phyloP scores from a whole-genome alignment of 2,329 filamentous ascomycete genomes.

The Sporothrix schenckii region DNA sequence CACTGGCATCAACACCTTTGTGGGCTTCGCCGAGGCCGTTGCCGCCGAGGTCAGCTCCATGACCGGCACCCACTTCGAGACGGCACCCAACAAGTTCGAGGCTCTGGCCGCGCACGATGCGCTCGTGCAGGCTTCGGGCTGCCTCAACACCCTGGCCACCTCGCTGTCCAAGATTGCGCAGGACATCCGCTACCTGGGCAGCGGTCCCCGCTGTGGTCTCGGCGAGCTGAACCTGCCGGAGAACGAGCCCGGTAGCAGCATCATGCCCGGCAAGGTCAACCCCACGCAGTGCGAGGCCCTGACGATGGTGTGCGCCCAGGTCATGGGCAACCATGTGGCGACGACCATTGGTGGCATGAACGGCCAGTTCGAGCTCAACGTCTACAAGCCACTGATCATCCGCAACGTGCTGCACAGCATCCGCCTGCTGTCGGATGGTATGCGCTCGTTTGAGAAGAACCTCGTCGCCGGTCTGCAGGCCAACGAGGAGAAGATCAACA shows the following conservation, averaged over 20 bases:
- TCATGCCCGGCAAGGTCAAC: constrained; percentile 99
- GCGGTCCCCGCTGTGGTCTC: constrained; percentile 91
- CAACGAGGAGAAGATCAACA: constrained; percentile 88
- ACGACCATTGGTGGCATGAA: constrained; percentile 94
- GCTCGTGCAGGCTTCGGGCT: constrained; percentile 89
- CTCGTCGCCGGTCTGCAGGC: constrained; percentile 84
- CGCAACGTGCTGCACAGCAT: constrained; percentile 92
- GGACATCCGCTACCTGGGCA: constrained; percentile 95
- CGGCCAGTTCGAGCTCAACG: constrained; percentile 98
- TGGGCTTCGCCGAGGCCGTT: constrained; percentile 92
- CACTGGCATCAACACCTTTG: constrained; percentile 96
- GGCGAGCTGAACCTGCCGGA: constrained; percentile 92
- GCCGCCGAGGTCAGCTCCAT: constrained; percentile 88
- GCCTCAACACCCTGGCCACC: constrained; percentile 86
- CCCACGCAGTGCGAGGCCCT: constrained; percentile 97
- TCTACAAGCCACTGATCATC: constrained; percentile 97
- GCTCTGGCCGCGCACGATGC: constrained; percentile 94
- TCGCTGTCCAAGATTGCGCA: constrained; percentile 98
- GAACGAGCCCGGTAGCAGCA: constrained; percentile 96
- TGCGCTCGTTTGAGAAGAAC: constrained; percentile 94
- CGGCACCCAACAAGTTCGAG: constrained; percentile 99
- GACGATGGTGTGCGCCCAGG: constrained; percentile 96
- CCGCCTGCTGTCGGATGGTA: constrained; percentile 84
- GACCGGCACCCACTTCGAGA: constrained; percentile 91
- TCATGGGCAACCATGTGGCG: constrained; percentile 96